Conservation (phyloP, 768 basidiomycete genomes). For the Phanerochaete sordida region DNA sequence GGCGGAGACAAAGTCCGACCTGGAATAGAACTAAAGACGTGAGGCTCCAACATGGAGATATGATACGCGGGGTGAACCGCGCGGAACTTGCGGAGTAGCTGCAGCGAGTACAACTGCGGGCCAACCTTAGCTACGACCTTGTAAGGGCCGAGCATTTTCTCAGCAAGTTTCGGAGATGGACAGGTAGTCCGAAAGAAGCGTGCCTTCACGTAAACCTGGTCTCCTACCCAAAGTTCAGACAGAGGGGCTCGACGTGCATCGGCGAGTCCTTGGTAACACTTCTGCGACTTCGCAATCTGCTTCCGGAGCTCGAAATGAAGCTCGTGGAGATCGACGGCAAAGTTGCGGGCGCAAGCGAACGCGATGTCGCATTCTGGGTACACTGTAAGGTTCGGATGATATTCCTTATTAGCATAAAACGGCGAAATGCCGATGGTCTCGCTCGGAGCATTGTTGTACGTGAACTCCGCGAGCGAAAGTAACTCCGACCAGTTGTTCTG, state of each 20-base stretch:
- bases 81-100: slow-evolving; percentile 2
- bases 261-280: background rate
- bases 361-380: background rate
- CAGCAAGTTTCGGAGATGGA: background rate
- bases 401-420: slow-evolving; percentile 24
- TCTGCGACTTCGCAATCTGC: background rate
- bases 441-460: slow-evolving; percentile 30
- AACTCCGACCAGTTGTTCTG: slow-evolving; percentile 29
- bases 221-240: background rate
- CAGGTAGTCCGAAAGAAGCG: background rate
- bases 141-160: slow-evolving; percentile 11
- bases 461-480: slow-evolving; percentile 28
- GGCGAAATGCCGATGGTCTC: slow-evolving; percentile 20
- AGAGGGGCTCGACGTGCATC: background rate
- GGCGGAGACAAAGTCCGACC: no score
- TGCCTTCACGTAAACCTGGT: background rate
- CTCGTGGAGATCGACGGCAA: background rate
- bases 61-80: background rate
- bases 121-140: slow-evolving; percentile 13
- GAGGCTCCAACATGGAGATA: no score
- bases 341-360: background rate
- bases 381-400: slow-evolving; percentile 10
- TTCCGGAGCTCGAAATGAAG: background rate
- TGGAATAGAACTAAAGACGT: no score
- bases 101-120: slow-evolving; percentile 4